phyloP scores from a whole-genome alignment of 2,329 filamentous ascomycete genomes.

The Venturia aucupariae region DNA sequence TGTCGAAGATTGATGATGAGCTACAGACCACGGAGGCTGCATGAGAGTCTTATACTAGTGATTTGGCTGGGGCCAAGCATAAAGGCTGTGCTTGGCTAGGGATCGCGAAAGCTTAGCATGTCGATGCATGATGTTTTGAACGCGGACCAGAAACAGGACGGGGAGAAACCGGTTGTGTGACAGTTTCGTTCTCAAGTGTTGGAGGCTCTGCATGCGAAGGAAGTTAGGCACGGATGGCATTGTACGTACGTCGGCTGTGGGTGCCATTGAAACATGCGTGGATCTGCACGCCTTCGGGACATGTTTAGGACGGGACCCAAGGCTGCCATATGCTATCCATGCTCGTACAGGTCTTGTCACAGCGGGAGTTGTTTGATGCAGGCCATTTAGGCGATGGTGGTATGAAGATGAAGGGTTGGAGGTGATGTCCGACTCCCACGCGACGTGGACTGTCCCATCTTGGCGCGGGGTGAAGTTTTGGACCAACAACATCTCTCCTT shows the following conservation, averaged over 20 bases:
- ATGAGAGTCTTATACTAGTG: neutral
- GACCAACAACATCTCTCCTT: neutral
- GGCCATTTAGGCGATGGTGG: too few relatives aligned
- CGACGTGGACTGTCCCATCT: neutral
- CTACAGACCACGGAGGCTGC: neutral
- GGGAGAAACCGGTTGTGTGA: neutral
- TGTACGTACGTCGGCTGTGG: too few relatives aligned
- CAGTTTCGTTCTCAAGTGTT: neutral
- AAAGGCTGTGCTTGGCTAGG: neutral
- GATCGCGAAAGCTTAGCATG: neutral
- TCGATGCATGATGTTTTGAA: neutral
- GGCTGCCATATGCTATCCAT: neutral
- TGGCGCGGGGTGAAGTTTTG: neutral
- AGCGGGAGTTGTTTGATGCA: neutral
- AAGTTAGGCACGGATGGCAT: slow-evolving; percentile 1
- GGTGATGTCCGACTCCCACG: too few relatives aligned
- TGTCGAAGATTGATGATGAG: neutral
- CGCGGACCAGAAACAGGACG: neutral
- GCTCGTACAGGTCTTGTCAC: neutral
- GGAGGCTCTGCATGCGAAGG: neutral
- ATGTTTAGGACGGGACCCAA: neutral
- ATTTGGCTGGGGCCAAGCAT: neutral
- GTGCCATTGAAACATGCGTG: too few relatives aligned
- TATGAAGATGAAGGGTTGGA: too few relatives aligned
- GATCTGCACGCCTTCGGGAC: neutral